These are phyloP conservation scores for Baeospora myosura DNA, from an alignment of 1,284 basidiomycete genomes.

Conservation along the genomic window DNA sequence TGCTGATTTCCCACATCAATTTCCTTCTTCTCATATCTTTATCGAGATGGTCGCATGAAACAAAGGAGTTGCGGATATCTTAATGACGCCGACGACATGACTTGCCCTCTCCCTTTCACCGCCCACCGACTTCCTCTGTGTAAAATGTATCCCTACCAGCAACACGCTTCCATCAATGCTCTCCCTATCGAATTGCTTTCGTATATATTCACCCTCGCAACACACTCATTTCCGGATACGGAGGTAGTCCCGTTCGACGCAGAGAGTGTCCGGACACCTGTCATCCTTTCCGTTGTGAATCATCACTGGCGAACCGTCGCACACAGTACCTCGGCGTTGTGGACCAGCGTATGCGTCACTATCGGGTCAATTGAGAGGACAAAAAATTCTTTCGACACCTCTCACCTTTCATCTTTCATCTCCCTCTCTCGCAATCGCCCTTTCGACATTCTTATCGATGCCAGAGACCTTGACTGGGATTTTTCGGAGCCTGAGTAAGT, in stretches of 20 bases:
- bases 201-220: slow-evolving; percentile 38
- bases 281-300: slow-evolving; percentile 38
- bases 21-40: slow-evolving; percentile 18
- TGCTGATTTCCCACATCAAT: slow-evolving; percentile 23
- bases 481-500: slow-evolving; percentile 42
- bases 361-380: slow-evolving; percentile 21
- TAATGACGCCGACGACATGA: neutral
- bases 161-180: slow-evolving; percentile 25
- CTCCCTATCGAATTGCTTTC: slow-evolving; percentile 47
- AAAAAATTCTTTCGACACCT: slow-evolving; percentile 22
- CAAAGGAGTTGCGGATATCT: slow-evolving; percentile 16
- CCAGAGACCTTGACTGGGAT: slow-evolving; percentile 45
- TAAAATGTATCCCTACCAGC: too few relatives aligned
- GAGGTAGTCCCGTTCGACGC: slow-evolving; percentile 24
- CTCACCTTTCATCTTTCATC: slow-evolving; percentile 30
- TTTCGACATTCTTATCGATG: slow-evolving; percentile 48
- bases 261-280: slow-evolving; percentile 33
- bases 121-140: neutral
- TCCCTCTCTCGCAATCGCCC: slow-evolving; percentile 36
- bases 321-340: slow-evolving; percentile 38
- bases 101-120: neutral
- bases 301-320: slow-evolving; percentile 44
- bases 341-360: slow-evolving; percentile 46
- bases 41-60: slow-evolving; percentile 21
- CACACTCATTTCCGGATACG: slow-evolving; percentile 20